Evolutionary conservation across 495 filamentous ascomycete species (phyloP), one percentile per base, ranked within the genome.

Genomic region (Hapsidospora chrysogenum): DNA sequence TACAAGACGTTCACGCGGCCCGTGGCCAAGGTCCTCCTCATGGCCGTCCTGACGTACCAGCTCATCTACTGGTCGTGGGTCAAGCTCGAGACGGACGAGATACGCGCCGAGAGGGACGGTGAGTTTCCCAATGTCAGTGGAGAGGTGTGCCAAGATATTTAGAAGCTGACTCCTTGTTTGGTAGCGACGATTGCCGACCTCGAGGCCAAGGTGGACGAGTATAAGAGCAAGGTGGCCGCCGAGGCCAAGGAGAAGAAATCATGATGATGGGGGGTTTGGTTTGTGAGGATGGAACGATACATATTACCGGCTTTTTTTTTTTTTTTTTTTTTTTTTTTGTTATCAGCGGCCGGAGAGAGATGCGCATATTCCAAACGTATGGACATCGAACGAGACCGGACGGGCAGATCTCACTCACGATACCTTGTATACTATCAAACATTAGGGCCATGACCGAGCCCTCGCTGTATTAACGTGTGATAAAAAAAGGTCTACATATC

Each of bases 21-120:
- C 9, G 69, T 96, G 38, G 68, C 68, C 25, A 96, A 94, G 56
- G 77, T 80, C 39, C 78, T 92, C 46, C 66, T 95, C 7, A 74
- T 85, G 33, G 81, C 85, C 10, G 62, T 94, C 16, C 78, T 92
- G 53, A 82, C 78, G 0, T 97, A 93, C 57, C 89, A 97, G 53
- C 47, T 82, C 8, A 54, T 72, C 17, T 92, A 94, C 56, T 92
- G 72, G 70, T 57, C 62, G 15, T 97, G 87, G 89, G 39, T 72
- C 54, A 89, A 81, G 57, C 61, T 96, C n/a, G 87, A 95, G 57
- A 67, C 62, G 36, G 64, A 82, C 40, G 82, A 85, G 51, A 58
- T 65, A 19, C 80, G 73, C 55, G 57, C 63, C 9, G 63, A 76
- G 29, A 73, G 72, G 49, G 64, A 62, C 42, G 57, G 63, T 57